Base-by-base conservation (phyloP, 2,329 filamentous ascomycete species). In the Penicillium sp. region DNA sequence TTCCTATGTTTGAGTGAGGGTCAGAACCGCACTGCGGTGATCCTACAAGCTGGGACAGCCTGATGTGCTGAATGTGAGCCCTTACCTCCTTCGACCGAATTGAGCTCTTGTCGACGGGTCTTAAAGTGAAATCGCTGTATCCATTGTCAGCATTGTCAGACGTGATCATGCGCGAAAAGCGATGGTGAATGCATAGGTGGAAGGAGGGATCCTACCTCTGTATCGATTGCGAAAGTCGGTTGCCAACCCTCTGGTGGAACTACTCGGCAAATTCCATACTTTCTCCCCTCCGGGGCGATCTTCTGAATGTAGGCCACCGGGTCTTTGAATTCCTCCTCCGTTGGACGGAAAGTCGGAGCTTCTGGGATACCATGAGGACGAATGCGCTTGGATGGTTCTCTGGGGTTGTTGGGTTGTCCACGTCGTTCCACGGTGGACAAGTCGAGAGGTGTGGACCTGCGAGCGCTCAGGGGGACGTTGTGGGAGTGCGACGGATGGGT, bases 31-130 rank as follows among this genome's bases (percentile, higher is more conserved):
- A 61, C 65, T 69, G 63, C 58, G 66, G 67, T 50, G 50, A 43
- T 60, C 67, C 60, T 67, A 71, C 69, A 63, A 17, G 21, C 10
- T 4, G 23, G 27, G 65, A 63, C 63, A 67, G 63, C 65, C 65
- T 61, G 47, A 59, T 64, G 61, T 55, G 69, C 65, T 67, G 67
- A 65, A 67, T 62, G 62, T 65, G 67, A 60, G 66, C 61, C 60
- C 75, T 72, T 85, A 95, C 92, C 94, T 82, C 94, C 94, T 89
- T 99, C 94, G 49, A 97, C 91, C 17, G 93, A 96, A 76, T 99
- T 99, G 61, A 99, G 82, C 76, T 97, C 93, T 75, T 99, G 94
- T 73, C 95, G 92, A 72, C 94, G 86, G 15, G 94, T 99, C 64
- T 92, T 87, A 73, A 99, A 99, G 75, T 99, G 94, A 71, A 99